phyloP scores from a whole-genome alignment of 108 stramenopile species.

The Nitzschia putrida region DNA sequence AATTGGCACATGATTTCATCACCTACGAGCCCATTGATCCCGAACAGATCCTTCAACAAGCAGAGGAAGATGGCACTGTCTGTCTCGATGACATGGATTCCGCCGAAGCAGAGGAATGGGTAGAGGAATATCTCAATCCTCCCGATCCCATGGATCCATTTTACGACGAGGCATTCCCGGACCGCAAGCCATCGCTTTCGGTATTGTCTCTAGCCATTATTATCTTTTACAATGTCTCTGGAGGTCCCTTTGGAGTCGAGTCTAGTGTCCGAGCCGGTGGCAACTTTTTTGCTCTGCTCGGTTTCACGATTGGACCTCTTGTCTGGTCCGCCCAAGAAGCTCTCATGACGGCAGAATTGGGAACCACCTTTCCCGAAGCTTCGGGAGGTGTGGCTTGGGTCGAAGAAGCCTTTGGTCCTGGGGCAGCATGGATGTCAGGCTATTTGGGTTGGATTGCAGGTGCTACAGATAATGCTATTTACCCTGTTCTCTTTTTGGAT shows the following conservation, averaged over 20 bases:
- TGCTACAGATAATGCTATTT: conserved; percentile 85
- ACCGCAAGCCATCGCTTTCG: conserved; percentile 30
- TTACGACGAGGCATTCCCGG: neutral
- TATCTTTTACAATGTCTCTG: conserved; percentile 90
- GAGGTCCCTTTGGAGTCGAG: conserved; percentile 95
- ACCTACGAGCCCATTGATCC: conserved; percentile 22
- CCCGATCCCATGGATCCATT: conserved; percentile 12
- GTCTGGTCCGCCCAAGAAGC: conserved; percentile 95
- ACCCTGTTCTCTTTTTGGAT: conserved; percentile 82
- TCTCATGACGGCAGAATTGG: conserved; percentile 88
- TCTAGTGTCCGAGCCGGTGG: conserved; percentile 85
- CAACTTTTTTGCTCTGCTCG: conserved; percentile 84
- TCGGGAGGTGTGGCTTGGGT: conserved; percentile 92
- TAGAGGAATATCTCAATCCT: conserved; percentile 12
- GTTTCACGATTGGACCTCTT: conserved; percentile 78
- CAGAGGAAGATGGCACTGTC: conserved; percentile 4
- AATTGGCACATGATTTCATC: neutral
- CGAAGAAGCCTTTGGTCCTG: conserved; percentile 87
- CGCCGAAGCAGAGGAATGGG: conserved; percentile 17
- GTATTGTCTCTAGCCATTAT: conserved; percentile 76
- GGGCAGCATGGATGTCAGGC: conserved; percentile 82
- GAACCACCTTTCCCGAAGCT: conserved; percentile 87
- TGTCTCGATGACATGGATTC: conserved; percentile 7
- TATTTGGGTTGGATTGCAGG: conserved; percentile 89
- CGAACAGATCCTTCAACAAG: conserved; percentile 16